Evolutionary conservation across 805 yeast species (phyloP).

Genomic region (Candida anglica): DNA sequence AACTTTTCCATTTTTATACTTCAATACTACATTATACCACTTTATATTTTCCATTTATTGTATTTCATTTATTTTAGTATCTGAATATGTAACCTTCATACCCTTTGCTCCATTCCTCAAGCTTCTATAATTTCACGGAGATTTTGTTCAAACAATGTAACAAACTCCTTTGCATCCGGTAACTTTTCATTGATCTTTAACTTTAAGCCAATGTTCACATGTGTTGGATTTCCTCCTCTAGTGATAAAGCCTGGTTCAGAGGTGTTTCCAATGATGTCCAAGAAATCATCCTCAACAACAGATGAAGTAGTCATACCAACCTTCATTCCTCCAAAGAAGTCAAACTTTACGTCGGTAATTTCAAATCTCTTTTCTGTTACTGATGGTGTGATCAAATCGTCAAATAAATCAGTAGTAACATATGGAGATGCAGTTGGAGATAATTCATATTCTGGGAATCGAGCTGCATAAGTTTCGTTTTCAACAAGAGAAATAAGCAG

Average conservation of each 20-base stretch:
- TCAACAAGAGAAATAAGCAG: neutral
- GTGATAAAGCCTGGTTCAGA: no score
- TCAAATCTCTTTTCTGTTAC: slow-evolving; percentile 32
- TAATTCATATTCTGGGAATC: slow-evolving; percentile 33
- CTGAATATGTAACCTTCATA: no score
- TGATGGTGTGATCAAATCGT: slow-evolving; percentile 34
- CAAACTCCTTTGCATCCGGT: slow-evolving; percentile 33
- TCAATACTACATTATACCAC: no score
- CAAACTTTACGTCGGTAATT: slow-evolving; percentile 23
- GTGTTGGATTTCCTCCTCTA: no score
- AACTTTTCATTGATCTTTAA: slow-evolving; percentile 28
- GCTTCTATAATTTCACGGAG: no score
- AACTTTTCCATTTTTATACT: no score
- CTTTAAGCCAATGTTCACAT: slow-evolving; percentile 29
- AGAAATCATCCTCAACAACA: no score
- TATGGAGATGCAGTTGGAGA: slow-evolving; percentile 30
- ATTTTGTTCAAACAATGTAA: slow-evolving; percentile 29
- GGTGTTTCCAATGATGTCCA: no score
- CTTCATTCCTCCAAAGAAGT: slow-evolving; percentile 15
- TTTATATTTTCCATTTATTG: no score
- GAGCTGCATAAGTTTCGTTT: slow-evolving; percentile 22
- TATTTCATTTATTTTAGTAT: no score
- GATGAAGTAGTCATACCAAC: no score
- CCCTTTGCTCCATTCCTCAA: no score
- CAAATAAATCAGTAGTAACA: slow-evolving; percentile 32